These are phyloP conservation scores for Basipetospora sp. DNA, from an alignment of 2,329 filamentous ascomycete genomes.

Conservation along the genomic window DNA sequence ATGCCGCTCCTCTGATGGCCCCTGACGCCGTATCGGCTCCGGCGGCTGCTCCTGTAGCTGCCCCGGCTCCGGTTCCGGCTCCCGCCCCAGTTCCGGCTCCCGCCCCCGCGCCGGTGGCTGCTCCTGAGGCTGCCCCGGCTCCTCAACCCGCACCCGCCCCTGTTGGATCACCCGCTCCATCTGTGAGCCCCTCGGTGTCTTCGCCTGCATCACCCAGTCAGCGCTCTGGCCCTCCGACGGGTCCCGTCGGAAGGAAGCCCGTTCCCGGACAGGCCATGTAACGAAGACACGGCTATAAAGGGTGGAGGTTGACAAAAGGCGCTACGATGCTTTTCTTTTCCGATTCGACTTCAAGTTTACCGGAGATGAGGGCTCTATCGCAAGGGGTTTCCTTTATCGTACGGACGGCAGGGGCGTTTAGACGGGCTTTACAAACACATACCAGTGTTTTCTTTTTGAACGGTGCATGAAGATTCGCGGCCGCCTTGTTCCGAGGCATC, in stretches of 20 bases:
- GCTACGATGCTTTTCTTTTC: background rate
- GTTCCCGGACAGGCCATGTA: slow-evolving; percentile 40
- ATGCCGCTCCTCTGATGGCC: no score
- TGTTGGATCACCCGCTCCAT: background rate
- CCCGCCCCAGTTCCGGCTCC: background rate
- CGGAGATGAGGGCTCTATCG: background rate
- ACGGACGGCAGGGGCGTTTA: no score
- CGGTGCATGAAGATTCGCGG: no score
- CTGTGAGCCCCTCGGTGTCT: background rate
- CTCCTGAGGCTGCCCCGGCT: background rate
- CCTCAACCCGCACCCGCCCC: background rate
- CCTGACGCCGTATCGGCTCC: background rate
- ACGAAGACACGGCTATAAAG: no score
- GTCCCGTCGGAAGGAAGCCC: slow-evolving; percentile 37
- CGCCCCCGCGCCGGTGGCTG: background rate
- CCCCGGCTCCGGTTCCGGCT: background rate
- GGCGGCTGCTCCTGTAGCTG: background rate
- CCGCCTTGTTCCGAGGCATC: no score
- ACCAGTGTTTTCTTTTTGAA: no score
- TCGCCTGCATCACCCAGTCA: slow-evolving; percentile 15
- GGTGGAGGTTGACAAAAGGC: no score
- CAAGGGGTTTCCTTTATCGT: no score
- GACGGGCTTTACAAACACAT: no score
- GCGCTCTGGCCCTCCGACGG: no score
- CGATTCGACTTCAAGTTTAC: no score